Evolutionary conservation across 208 protist species (phyloP).

Genomic region (Trypanosoma platydactyli): DNA sequence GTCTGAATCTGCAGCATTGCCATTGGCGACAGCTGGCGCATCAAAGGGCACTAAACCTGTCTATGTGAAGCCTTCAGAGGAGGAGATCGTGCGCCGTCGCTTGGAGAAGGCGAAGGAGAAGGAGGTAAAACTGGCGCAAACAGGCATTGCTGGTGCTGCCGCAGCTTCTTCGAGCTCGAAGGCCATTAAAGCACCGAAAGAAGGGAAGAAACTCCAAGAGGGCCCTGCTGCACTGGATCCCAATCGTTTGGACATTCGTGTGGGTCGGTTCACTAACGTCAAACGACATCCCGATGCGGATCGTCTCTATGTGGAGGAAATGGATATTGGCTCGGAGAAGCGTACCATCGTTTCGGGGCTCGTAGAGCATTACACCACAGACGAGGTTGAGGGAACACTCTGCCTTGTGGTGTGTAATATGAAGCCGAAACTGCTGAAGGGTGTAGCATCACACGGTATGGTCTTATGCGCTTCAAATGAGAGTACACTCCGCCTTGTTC

Average conservation of each 20-base stretch:
- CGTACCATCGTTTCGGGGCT: slow-evolving; percentile 92
- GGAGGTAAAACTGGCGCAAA: slow-evolving; percentile 54
- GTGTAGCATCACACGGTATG: slow-evolving; percentile 92
- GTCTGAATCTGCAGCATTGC: slow-evolving; percentile 3
- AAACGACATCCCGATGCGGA: slow-evolving; percentile 84
- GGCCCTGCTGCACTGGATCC: slow-evolving; percentile 25
- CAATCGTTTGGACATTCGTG: slow-evolving; percentile 63
- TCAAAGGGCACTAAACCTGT: slow-evolving; percentile 21
- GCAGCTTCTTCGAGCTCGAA: slow-evolving; percentile 14
- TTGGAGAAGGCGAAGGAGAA: slow-evolving; percentile 76
- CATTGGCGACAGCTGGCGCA: slow-evolving; percentile 1
- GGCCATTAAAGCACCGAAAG: neutral
- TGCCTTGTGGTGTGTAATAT: slow-evolving; percentile 93
- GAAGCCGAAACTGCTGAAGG: slow-evolving; percentile 90
- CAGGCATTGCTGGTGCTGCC: slow-evolving; percentile 24
- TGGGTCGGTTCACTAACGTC: slow-evolving; percentile 84
- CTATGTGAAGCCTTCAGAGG: slow-evolving; percentile 75
- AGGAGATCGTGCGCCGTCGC: slow-evolving; percentile 78
- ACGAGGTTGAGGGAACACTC: slow-evolving; percentile 72
- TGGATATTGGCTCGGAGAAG: slow-evolving; percentile 88
- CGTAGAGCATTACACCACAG: slow-evolving; percentile 69
- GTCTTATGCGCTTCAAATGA: slow-evolving; percentile 87
- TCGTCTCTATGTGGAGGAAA: slow-evolving; percentile 90
- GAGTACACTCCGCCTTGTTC: slow-evolving; percentile 50
- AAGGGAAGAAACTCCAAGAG: slow-evolving; percentile 7